phyloP scores from a whole-genome alignment of 768 basidiomycete genomes.

The Podaxis sp. region DNA sequence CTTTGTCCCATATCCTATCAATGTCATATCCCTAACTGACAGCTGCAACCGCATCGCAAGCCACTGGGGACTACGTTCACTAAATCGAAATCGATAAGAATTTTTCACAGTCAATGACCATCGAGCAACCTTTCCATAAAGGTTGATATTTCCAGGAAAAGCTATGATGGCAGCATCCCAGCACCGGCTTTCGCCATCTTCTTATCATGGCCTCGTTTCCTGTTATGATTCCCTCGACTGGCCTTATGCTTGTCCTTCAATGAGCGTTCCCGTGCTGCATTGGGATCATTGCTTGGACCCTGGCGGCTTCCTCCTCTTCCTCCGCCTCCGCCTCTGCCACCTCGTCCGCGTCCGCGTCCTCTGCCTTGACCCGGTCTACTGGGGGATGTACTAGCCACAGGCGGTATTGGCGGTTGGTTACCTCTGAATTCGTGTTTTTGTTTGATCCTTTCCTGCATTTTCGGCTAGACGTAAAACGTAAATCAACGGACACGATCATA shows the following conservation, averaged over 20 bases:
- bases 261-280: constrained; percentile 52
- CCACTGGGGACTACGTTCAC: too few species aligned
- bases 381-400: background rate
- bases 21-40: too few species aligned
- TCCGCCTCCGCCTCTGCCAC: constrained; percentile 38
- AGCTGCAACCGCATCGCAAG: too few species aligned
- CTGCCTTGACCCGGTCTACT: constrained; percentile 22
- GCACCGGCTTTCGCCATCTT: constrained; percentile 75
- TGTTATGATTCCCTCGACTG: constrained; percentile 66
- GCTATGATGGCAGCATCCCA: constrained; percentile 28
- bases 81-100: background rate
- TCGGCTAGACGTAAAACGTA: constrained; percentile 46
- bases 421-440: constrained; percentile 78
- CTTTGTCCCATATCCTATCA: too few species aligned
- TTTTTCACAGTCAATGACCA: background rate
- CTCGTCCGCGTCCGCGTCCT: constrained; percentile 23
- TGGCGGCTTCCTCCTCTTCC: constrained; percentile 38
- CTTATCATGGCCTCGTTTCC: constrained; percentile 85
- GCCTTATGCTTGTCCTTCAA: constrained; percentile 80
- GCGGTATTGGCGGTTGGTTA: constrained; percentile 39
- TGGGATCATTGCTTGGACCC: constrained; percentile 32
- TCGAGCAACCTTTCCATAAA: background rate
- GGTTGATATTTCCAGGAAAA: background rate
- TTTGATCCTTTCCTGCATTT: constrained; percentile 65
- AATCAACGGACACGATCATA: background rate